phyloP scores from a whole-genome alignment of 805 yeast genomes.

The Myxozyma vanderwaltii region DNA sequence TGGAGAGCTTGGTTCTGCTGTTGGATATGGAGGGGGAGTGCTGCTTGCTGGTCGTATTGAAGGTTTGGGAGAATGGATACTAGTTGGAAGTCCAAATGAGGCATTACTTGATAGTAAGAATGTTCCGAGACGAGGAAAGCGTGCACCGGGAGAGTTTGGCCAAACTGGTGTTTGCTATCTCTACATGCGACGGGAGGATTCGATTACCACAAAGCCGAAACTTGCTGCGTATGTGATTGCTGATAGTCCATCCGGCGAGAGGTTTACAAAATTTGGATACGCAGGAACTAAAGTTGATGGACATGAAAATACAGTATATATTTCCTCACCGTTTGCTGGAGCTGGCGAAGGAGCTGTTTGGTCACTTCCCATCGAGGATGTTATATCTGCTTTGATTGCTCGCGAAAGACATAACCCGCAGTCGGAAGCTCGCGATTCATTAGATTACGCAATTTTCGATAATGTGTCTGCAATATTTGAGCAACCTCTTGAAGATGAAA shows the following conservation, averaged over 20 bases:
- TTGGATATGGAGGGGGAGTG: constrained; percentile 32
- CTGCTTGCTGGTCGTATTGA: constrained; percentile 20
- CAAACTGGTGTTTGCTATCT: constrained; percentile 47
- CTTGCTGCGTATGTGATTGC: constrained; percentile 34
- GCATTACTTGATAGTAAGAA: constrained; percentile 34
- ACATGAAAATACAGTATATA: constrained; percentile 37
- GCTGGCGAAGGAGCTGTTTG: constrained; percentile 54
- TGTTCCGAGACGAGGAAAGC: constrained; percentile 25
- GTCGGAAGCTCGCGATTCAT: not conserved
- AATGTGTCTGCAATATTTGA: not conserved
- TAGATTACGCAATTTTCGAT: not conserved
- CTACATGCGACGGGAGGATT: constrained; percentile 35
- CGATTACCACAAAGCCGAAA: constrained; percentile 29
- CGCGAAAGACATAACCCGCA: not conserved
- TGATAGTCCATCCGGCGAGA: constrained; percentile 22
- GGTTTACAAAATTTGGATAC: constrained; percentile 43
- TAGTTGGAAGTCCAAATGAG: constrained; percentile 29
- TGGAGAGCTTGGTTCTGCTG: constrained; percentile 3
- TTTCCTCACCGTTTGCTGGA: constrained; percentile 49
- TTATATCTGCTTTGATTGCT: not conserved
- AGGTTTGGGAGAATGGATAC: constrained; percentile 30
- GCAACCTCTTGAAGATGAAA: not conserved
- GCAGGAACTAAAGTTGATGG: constrained; percentile 35
- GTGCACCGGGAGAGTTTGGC: constrained; percentile 40
- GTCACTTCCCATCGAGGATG: constrained; percentile 38